Conservation (phyloP, 1,284 basidiomycete genomes). For the Fomitopsis palustris region DNA sequence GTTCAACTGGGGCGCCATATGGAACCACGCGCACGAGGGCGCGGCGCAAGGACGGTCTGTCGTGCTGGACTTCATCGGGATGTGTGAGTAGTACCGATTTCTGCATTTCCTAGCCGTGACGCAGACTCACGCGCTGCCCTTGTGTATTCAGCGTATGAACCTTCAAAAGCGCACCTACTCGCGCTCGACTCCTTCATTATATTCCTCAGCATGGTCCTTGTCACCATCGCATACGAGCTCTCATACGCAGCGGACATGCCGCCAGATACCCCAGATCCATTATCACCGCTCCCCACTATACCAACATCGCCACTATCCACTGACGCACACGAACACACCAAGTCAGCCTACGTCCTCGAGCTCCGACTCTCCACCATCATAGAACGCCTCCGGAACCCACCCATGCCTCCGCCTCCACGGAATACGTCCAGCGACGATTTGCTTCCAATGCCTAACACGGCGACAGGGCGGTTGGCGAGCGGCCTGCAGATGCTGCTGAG, state of each 20-base stretch:
- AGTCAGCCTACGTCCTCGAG: constrained; percentile 53
- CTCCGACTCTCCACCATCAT: constrained; percentile 50
- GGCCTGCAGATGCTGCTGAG: constrained; percentile 51
- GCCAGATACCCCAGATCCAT: constrained; percentile 30
- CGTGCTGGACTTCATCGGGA: constrained; percentile 73
- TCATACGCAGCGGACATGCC: constrained; percentile 31
- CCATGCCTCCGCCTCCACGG: constrained; percentile 34
- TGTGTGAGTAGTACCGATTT: constrained; percentile 46
- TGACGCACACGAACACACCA: constrained; percentile 22
- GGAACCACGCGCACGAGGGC: constrained; percentile 52
- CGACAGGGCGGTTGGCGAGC: constrained; percentile 46
- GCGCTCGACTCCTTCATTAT: constrained; percentile 65
- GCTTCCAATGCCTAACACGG: constrained; percentile 60
- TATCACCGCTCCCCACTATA: constrained; percentile 25
- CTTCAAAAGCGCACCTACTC: constrained; percentile 61
- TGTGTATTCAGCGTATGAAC: constrained; percentile 43
- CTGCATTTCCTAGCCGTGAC: not conserved
- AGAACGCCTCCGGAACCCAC: constrained; percentile 50
- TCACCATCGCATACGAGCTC: constrained; percentile 65
- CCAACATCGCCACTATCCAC: constrained; percentile 17
- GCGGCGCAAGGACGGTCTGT: constrained; percentile 51
- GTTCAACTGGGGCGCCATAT: constrained; percentile 57
- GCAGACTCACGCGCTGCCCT: not conserved
- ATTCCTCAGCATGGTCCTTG: constrained; percentile 58
- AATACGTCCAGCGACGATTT: constrained; percentile 30